A percentile compares a stretch with the other conserved stretches of the same genome.
Conservation (phyloP, 306 rosid genomes). For the Senna siamea region DNA sequence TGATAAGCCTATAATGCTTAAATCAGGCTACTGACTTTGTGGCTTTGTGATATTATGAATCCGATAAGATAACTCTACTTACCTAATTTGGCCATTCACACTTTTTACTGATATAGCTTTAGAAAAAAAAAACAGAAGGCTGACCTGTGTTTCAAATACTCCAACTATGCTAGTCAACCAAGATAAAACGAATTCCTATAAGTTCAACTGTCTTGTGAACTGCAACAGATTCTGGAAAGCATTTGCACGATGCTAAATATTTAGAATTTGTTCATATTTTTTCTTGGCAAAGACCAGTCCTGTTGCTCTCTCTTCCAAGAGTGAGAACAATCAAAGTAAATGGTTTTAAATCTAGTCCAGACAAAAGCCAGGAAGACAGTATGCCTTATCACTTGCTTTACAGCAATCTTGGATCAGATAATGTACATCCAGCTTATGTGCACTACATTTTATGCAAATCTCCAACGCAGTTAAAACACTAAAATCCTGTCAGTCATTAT, state of each 20-base stretch:
- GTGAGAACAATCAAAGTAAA: not conserved
- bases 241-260: not conserved
- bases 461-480: not conserved
- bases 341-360: not conserved
- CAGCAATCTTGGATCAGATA: not conserved
- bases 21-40: not conserved
- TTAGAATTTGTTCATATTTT: not conserved
- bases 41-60: conserved; percentile 4
- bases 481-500: not conserved
- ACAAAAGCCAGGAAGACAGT: too few species aligned
- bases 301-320: not conserved
- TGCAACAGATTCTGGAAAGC: conserved; percentile 40
- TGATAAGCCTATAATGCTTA: not conserved
- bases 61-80: conserved; percentile 3
- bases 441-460: not conserved
- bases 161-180: conserved; percentile 63
- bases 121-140: conserved; percentile 3
- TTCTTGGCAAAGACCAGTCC: not conserved
- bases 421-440: not conserved
- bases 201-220: conserved; percentile 60
- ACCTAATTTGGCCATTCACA: not conserved
- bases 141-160: conserved; percentile 57
- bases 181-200: conserved; percentile 50
- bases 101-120: not conserved
- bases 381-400: not conserved